Conservation (phyloP, 2,329 filamentous ascomycete genomes). For the Venturia effusa region DNA sequence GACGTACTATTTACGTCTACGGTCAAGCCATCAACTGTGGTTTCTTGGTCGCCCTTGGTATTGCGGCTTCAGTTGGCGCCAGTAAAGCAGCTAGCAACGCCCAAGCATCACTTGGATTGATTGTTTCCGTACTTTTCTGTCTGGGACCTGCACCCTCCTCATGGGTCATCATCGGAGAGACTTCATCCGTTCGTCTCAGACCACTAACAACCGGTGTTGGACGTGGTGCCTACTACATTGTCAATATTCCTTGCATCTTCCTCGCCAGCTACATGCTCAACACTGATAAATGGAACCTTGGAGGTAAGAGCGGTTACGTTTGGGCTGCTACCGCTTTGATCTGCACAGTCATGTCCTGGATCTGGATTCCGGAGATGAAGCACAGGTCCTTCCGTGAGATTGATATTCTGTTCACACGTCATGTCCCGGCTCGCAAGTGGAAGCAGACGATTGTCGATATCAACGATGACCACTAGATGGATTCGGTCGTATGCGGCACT, state of each 20-base stretch:
- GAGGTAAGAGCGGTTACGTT: slow-evolving; percentile 80
- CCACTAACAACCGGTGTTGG: slow-evolving; percentile 88
- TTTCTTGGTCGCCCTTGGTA: slow-evolving; percentile 71
- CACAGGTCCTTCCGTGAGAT: slow-evolving; percentile 78
- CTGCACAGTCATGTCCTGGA: slow-evolving; percentile 76
- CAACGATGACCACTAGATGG: slow-evolving; percentile 8
- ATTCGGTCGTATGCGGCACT: neutral
- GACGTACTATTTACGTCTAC: slow-evolving; percentile 64
- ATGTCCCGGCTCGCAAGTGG: slow-evolving; percentile 64
- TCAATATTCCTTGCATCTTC: slow-evolving; percentile 70
- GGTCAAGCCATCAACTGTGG: slow-evolving; percentile 50
- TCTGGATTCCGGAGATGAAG: slow-evolving; percentile 67
- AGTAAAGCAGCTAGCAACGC: slow-evolving; percentile 37
- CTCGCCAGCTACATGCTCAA: slow-evolving; percentile 91
- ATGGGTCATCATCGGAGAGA: slow-evolving; percentile 77
- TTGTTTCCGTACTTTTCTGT: slow-evolving; percentile 10
- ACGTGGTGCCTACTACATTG: slow-evolving; percentile 67
- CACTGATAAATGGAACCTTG: slow-evolving; percentile 76
- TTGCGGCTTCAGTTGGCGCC: slow-evolving; percentile 62
- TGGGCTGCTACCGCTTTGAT: slow-evolving; percentile 72
- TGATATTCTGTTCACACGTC: slow-evolving; percentile 70
- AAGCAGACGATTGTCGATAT: slow-evolving; percentile 42
- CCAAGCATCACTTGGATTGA: slow-evolving; percentile 64
- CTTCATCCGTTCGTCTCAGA: slow-evolving; percentile 71
- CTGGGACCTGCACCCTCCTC: slow-evolving; percentile 50